Percentiles rank a stretch among this genome's conserved stretches.
Conservation (phyloP, 2,329 filamentous ascomycete genomes). For the Celoporthe dispersa region DNA sequence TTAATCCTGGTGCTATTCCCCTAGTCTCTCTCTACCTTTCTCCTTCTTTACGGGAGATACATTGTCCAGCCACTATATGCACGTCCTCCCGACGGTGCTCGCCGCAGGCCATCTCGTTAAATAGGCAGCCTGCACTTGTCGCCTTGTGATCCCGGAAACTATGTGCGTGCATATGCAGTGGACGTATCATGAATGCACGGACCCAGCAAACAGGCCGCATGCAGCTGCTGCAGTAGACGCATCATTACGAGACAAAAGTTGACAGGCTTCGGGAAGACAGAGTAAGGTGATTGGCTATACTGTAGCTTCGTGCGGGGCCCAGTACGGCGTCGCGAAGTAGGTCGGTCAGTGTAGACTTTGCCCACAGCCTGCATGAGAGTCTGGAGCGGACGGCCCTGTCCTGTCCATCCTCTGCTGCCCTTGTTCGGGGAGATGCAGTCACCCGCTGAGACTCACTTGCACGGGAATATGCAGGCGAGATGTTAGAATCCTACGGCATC, state of each 20-base stretch:
- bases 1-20: background rate
- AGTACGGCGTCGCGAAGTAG: background rate
- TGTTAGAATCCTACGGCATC: background rate
- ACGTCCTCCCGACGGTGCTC: background rate
- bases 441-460: background rate
- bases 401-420: background rate
- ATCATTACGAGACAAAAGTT: background rate
- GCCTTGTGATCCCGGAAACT: background rate
- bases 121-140: background rate
- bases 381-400: background rate
- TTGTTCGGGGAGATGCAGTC: background rate
- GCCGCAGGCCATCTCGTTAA: background rate
- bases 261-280: background rate
- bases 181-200: background rate
- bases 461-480: background rate
- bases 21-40: background rate
- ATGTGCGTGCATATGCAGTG: background rate
- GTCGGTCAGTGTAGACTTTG: background rate
- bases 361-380: conserved; percentile 18
- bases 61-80: background rate
- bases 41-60: background rate
- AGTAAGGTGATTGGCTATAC: background rate
- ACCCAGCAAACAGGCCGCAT: background rate
- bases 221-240: background rate
- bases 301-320: background rate